A percentile compares a stretch with the other conserved stretches of the same genome.
These are phyloP conservation scores for Metschnikowia drakensbergensis DNA, from an alignment of 805 yeast genomes.

Conservation along the genomic window DNA sequence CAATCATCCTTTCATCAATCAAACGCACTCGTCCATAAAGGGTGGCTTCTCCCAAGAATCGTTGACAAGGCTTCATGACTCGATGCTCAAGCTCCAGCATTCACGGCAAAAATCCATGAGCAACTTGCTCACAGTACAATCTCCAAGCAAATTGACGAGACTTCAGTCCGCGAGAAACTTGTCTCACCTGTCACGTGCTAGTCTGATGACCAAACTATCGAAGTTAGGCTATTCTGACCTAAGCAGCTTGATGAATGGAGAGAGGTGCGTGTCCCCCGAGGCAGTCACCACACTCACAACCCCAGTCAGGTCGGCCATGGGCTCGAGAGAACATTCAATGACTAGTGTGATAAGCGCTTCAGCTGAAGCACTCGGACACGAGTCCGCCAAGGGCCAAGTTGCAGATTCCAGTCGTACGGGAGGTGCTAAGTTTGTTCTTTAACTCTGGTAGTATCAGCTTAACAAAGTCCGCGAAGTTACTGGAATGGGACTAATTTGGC, in stretches of 20 bases:
- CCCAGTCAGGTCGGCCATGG: constrained; percentile 15
- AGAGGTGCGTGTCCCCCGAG: constrained; percentile 18
- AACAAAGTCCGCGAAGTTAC: neutral
- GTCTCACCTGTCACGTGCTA: constrained; percentile 1
- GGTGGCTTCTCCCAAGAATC: constrained; percentile 15
- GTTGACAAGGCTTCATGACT: constrained; percentile 14
- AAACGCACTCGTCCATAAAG: neutral
- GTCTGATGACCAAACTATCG: constrained; percentile 4
- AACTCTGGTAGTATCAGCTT: neutral
- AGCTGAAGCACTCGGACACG: neutral
- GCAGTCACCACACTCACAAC: constrained; percentile 17
- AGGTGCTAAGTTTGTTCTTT: constrained; percentile 1
- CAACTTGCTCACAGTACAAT: constrained; percentile 1
- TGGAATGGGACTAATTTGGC: neutral
- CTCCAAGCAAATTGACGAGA: constrained; percentile 4
- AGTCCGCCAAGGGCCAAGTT: neutral
- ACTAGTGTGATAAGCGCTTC: constrained; percentile 6
- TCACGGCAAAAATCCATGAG: constrained; percentile 9
- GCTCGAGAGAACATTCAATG: constrained; percentile 15
- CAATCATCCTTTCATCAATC: constrained; percentile 39
- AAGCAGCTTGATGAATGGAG: constrained; percentile 13
- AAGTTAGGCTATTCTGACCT: constrained; percentile 4
- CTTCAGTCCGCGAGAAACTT: constrained; percentile 5
- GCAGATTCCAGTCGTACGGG: neutral
- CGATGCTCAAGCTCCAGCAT: constrained; percentile 14